Evolutionary conservation across 306 rosid species (phyloP), one percentile per base, ranked within the genome.

Genomic region (Lathyrus oleraceus): DNA sequence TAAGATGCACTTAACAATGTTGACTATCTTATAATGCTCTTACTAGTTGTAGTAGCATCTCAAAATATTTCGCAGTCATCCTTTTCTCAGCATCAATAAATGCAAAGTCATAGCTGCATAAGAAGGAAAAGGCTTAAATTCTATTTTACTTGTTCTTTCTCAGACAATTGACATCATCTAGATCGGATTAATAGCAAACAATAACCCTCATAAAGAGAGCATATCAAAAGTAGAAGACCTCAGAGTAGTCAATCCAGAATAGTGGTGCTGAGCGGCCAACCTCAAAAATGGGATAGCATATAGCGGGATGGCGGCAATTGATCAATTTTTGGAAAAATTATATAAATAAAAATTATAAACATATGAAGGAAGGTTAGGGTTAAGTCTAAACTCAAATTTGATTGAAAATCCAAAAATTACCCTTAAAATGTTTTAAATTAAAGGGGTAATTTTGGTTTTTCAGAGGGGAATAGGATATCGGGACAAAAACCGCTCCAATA

Each of bases 81-180:
- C 81, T 86, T 86, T 93, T 93, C 74, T 93, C 98, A 4, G 98
- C 98, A 76, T 93, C 98, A 67, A 93, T 81, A 69, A 93, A 93
- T 21, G 97, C 98, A 74, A 88, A 93, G 78, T 90, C 98, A 76
- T 90, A 93, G 79, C 98, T 93, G 87, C 84, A 57, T 8, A 53
- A n/a, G 70, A 60, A 43, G 40, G 74, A 47, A 74, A 74, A 72
- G 10, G 67, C 32, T 68, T 57, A 70, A 44, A 73, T 61, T 81
- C 74, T 76, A 67, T 2, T 72, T 51, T 12, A 47, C 35, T 44
- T 20, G 66, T 42, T 62, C 6, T 43, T 45, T 70, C 43, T 43
- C 52, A 70, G 28, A 30, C 21, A 69, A 23, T 72, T 65, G 65
- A 68, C 66, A 65, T 56, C 65, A 72, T 43, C 20, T 14, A 66